A percentile compares a stretch with the other conserved stretches of the same genome.
Evolutionary conservation across 768 basidiomycete genomes (phyloP).

Genomic region (Myochromella boudieri): DNA sequence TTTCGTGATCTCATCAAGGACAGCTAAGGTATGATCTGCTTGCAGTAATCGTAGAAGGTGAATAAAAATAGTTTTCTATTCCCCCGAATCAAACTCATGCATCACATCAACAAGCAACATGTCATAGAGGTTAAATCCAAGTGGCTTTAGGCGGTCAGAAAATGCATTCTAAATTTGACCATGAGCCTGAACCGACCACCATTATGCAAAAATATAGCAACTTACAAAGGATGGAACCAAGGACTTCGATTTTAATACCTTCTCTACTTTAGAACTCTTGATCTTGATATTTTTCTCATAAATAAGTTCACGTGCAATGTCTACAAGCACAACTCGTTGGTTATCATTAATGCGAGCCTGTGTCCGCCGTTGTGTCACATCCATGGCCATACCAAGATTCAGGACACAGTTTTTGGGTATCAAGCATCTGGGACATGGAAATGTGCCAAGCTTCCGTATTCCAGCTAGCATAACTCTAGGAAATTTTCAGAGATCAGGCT

Average conservation of each 20-base stretch:
- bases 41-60: slow-evolving; percentile 34
- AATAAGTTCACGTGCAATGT: slow-evolving; percentile 20
- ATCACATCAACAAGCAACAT: slow-evolving; percentile 34
- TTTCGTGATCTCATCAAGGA: too few species aligned
- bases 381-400: slow-evolving; percentile 9
- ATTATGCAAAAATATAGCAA: background rate
- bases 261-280: slow-evolving; percentile 23
- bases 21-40: too few species aligned
- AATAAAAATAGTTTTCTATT: slow-evolving; percentile 36
- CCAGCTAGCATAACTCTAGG: slow-evolving; percentile 20
- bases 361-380: background rate
- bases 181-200: background rate
- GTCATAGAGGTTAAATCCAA: slow-evolving; percentile 24
- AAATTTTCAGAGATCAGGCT: background rate
- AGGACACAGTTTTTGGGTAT: slow-evolving; percentile 8
- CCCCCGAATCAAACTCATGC: too few species aligned
- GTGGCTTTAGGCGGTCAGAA: background rate
- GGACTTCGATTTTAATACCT: slow-evolving; percentile 23
- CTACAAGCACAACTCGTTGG: slow-evolving; percentile 8
- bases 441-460: slow-evolving; percentile 17
- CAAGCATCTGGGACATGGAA: slow-evolving; percentile 20
- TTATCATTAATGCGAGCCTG: slow-evolving; percentile 7
- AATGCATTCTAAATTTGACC: slow-evolving; percentile 1
- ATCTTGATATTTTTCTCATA: slow-evolving; percentile 26
- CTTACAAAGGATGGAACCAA: slow-evolving; percentile 30